Percentiles rank a stretch among this genome's conserved stretches.
Evolutionary conservation across 2,329 filamentous ascomycete genomes (phyloP).

Genomic region (Zelopaecilomyces penicillatus): DNA sequence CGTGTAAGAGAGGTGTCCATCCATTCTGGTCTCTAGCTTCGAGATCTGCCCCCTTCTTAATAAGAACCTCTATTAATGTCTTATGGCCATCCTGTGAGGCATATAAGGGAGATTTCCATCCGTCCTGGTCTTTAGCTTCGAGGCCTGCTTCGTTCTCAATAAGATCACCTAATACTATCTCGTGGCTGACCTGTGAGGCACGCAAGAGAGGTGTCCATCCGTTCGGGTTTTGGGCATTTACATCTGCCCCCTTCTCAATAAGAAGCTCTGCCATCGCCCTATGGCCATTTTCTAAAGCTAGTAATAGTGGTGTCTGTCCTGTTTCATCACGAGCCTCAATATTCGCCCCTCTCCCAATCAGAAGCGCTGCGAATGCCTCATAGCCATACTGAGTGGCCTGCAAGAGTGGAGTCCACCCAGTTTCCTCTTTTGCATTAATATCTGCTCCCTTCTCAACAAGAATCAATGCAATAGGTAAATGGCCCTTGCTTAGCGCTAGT

Average conservation of each 20-base stretch:
- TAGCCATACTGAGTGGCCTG: background rate
- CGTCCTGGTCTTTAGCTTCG: no score
- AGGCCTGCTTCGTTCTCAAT: no score
- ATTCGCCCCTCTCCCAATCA: background rate
- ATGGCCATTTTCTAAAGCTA: background rate
- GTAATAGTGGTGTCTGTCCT: background rate
- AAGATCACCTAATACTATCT: no score
- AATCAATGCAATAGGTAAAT: background rate
- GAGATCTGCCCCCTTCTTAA: conserved; percentile 1
- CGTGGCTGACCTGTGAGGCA: no score
- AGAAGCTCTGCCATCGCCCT: background rate
- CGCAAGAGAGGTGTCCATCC: no score
- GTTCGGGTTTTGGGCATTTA: no score
- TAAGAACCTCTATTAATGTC: background rate
- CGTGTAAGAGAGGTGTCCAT: conserved; percentile 4
- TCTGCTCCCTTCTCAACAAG: background rate
- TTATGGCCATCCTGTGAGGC: conserved; percentile 4
- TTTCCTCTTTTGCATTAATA: background rate
- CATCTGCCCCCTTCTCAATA: background rate
- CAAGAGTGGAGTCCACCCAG: background rate
- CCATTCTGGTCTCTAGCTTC: background rate
- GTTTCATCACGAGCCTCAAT: background rate
- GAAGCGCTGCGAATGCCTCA: background rate
- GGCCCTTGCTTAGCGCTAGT: no score
- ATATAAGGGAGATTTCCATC: conserved; percentile 2